Base-by-base conservation (phyloP, 2,329 filamentous ascomycete species). In the Calonectria montana region DNA sequence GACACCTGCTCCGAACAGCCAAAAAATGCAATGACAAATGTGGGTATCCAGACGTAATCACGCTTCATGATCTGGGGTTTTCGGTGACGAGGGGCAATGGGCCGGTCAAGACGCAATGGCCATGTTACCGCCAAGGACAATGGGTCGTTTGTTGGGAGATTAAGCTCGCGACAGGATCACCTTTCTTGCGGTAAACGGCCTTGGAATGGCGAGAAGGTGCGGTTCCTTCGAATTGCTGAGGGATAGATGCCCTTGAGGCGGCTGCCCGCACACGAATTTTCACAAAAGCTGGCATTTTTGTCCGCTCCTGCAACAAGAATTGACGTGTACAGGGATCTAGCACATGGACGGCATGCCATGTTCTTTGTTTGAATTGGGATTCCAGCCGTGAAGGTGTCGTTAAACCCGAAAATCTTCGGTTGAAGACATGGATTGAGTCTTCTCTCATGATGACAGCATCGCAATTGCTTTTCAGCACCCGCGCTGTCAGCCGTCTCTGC, bases 21-120 rank as follows among this genome's bases (percentile, higher is more conserved):
- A 13, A 39, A 39, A 59, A 59, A 39, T 5, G 25, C 13, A 48
- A 27, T 15, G 13, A 9, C 7, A 59, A 59, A 6, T 39, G 53
- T 59, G 53, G 53, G 37, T 59, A 39, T 59, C 29, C 53, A 39
- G 53, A 59, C 53, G 53, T 59, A 59, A 59, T 59, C 53, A 39
- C 31, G 23, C 35, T 39, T 59, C 53, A 59, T 59, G 18, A 27
- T 25, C 53, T 27, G 31, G 53, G 53, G 50, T 70, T 65, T 50
- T 45, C 43, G n/a, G 18, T 41, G 18, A 16, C 47, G 72, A 47
- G 53, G 72, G 61, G 67, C n/a, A 57, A 63, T 61, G 57, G 50
- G 25, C 61, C 67, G 67, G 68, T 69, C 65, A 62, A 64, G 68
- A 53, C 47, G 27, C 68, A 61, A 63, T 65, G 63, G 48, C 61